Conservation (phyloP, 495 filamentous ascomycete species). For the Cudoniella acicularis region DNA sequence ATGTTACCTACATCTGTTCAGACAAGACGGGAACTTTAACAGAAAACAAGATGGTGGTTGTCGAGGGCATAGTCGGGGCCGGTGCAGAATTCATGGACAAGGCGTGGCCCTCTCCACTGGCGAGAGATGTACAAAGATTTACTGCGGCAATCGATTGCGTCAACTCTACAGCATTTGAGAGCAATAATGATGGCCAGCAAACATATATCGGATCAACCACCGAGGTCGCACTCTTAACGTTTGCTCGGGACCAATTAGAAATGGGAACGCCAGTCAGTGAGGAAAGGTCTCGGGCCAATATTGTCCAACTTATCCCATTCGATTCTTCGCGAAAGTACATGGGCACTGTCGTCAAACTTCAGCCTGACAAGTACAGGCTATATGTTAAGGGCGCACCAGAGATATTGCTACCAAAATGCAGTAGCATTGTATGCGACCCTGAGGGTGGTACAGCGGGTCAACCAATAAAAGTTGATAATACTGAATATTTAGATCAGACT, state of each 20-base stretch:
- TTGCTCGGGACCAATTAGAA: constrained; percentile 66
- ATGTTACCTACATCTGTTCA: constrained; percentile 89
- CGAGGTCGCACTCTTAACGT: constrained; percentile 72
- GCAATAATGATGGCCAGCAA: constrained; percentile 62
- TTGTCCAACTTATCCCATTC: constrained; percentile 73
- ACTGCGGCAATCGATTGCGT: constrained; percentile 67
- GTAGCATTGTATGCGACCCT: constrained; percentile 61
- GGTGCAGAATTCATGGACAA: too few relatives aligned
- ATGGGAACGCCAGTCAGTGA: constrained; percentile 67
- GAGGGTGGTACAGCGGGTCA: constrained; percentile 17
- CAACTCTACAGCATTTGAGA: constrained; percentile 85
- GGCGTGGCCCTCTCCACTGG: too few relatives aligned
- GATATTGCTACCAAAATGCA: constrained; percentile 68
- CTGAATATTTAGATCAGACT: constrained; percentile 54
- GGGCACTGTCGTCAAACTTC: constrained; percentile 64
- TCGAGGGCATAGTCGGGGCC: constrained; percentile 72
- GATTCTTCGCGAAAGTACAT: constrained; percentile 82
- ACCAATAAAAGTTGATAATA: constrained; percentile 51
- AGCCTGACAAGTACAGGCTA: constrained; percentile 61
- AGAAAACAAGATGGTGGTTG: constrained; percentile 83
- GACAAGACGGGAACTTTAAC: constrained; percentile 96
- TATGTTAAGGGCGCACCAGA: constrained; percentile 82
- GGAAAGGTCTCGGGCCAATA: constrained; percentile 60
- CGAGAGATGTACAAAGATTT: constrained; percentile 52
- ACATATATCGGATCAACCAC: constrained; percentile 84